Conservation (phyloP, 1,284 basidiomycete genomes). For the Moesziomyces aphidis region DNA sequence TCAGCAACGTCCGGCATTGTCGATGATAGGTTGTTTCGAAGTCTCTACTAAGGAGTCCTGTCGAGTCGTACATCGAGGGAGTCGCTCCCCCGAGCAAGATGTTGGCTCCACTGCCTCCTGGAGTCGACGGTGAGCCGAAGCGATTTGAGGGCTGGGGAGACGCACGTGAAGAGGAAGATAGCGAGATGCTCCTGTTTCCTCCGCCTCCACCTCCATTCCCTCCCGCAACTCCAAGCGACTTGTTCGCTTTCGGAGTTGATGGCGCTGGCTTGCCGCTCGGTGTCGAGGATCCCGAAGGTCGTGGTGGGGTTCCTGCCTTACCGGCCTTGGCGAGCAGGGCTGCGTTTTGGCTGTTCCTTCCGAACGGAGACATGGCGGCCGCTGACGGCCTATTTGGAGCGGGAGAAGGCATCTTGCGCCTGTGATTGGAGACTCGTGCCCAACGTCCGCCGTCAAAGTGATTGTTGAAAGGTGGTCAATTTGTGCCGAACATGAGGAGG, state of each 20-base stretch:
- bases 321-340: constrained; percentile 37
- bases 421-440: neutral
- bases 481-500: neutral
- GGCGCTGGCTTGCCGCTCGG: constrained; percentile 17
- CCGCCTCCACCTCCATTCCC: constrained; percentile 11
- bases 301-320: constrained; percentile 30
- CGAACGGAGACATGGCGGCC: constrained; percentile 47
- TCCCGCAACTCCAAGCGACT: constrained; percentile 7
- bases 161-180: constrained; percentile 36
- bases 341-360: constrained; percentile 50
- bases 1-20: constrained; percentile 43
- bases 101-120: constrained; percentile 8
- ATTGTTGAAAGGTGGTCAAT: neutral
- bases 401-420: constrained; percentile 20
- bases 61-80: constrained; percentile 33
- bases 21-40: constrained; percentile 60
- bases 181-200: constrained; percentile 34
- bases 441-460: too few species aligned
- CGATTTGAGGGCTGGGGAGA: constrained; percentile 26
- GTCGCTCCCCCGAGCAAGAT: constrained; percentile 1
- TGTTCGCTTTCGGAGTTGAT: constrained; percentile 29
- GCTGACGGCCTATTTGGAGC: constrained; percentile 22
- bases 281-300: constrained; percentile 11
- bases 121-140: constrained; percentile 15
- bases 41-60: constrained; percentile 46